Evolutionary conservation across 169 alveolate species (phyloP), one percentile per base, ranked within the genome.

Genomic region (Plasmodium malariae): DNA sequence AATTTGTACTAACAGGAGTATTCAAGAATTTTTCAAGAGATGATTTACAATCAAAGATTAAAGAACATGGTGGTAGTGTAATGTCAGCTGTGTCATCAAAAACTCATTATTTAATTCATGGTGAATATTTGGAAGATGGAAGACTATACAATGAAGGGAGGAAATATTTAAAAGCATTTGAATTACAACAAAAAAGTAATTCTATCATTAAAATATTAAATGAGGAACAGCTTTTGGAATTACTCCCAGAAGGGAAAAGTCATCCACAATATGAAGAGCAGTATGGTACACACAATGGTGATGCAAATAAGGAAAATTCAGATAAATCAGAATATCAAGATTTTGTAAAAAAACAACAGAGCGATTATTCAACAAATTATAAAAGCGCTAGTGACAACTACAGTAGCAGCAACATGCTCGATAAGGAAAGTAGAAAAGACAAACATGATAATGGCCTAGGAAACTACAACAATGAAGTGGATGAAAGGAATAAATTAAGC

Each of bases 91-190:
- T 98, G 0, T 95, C 98, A 78, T 96, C 97, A 1, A 93, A 92
- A 73, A 98, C 99, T 0, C 93, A 96, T 69, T 97, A 94, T 78
- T 92, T 98, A 74, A 95, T 98, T 7, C 96, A 94, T 72, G 99
- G 99, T 0, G 94, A 93, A 26, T 90, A 91, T 51, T 92, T 98
- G 43, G 99, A 98, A 88, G 99, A 98, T 92, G 99, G 99, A n/a
- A 93, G 99, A 57, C 93, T 92, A 30, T 96, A 76, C 68, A 91
- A 87, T 24, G 93, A 95, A 57, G 99, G 99, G 2, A 86, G 89
- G 17, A 98, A 98, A 92, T 98, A 97, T 88, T 92, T 93, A 67
- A 94, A 94, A 85, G 98, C 98, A 17, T 69, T 51, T 40, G 73
- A 95, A 78, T 73, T 90, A 65, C 76, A 88, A 87, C 85, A 91